Conservation (phyloP, 1,284 basidiomycete genomes). For the Moesziomyces sp. region DNA sequence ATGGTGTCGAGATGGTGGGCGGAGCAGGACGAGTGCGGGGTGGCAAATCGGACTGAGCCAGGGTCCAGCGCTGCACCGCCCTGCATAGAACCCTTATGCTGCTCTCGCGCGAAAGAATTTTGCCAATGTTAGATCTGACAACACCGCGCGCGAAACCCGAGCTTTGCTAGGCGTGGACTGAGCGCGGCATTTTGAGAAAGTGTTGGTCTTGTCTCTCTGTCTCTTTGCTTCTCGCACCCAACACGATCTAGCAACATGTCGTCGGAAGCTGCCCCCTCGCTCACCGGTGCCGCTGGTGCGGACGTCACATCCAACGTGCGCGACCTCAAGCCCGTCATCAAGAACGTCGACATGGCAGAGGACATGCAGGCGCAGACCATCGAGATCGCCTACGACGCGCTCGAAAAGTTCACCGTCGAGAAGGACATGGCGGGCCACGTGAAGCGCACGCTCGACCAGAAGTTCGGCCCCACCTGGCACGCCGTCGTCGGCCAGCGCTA, state of each 20-base stretch:
- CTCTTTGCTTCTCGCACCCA: background rate
- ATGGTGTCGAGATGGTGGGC: constrained; percentile 2
- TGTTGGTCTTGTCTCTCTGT: constrained; percentile 19
- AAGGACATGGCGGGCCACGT: constrained; percentile 96
- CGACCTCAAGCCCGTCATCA: constrained; percentile 78
- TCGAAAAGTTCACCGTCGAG: constrained; percentile 92
- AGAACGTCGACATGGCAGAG: constrained; percentile 95
- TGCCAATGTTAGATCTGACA: too few relatives aligned
- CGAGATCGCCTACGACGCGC: constrained; percentile 83
- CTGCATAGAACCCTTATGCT: too few relatives aligned
- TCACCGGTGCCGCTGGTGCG: constrained; percentile 3
- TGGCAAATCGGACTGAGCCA: constrained; percentile 1
- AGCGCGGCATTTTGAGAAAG: background rate
- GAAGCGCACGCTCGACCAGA: constrained; percentile 95
- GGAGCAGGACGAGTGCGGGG: background rate
- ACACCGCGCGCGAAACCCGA: background rate
- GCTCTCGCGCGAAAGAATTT: too few relatives aligned
- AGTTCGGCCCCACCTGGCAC: constrained; percentile 94
- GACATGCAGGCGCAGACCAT: constrained; percentile 95
- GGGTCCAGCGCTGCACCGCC: too few relatives aligned
- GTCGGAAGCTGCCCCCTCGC: constrained; percentile 17
- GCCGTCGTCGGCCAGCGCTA: constrained; percentile 93
- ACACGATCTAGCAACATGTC: constrained; percentile 6
- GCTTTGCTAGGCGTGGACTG: background rate
- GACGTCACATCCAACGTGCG: constrained; percentile 6